Base-by-base conservation (phyloP, 2,329 filamentous ascomycete species). In the Emergomyces orientalis region DNA sequence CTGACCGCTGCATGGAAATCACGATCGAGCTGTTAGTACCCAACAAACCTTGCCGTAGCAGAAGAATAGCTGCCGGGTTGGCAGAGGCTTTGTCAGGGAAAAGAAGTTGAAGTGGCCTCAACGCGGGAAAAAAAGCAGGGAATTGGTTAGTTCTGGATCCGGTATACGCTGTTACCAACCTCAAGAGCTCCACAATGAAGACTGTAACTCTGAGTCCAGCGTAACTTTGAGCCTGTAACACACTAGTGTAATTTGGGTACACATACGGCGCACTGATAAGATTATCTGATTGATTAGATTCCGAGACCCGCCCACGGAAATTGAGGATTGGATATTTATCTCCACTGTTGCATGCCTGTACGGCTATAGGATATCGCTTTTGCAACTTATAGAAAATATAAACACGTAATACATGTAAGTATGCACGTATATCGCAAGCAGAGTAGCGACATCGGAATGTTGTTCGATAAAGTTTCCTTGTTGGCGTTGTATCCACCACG, bases 271-370 rank as follows among this genome's bases (percentile, higher is more conserved):
- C 8, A 7, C 9, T 45, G 59, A 55, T 61, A 61, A 61, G 59
- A 61, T 61, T 61, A 61, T 61, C 59, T 55, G 59, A 61, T 61
- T 61, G 49, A 61, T 61, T 61, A 61, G 49, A 61, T 61, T 52
- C 17, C 13, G 14, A 5, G 34, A 30, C 25, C 37, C 41, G 19
- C 43, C 7, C 43, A 4, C n/a, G n/a, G n/a, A 47, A 47, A 47
- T 19, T 22, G n/a, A 43, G 8, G 7, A 11, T 22, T 22, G 7
- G n/a, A 52, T 25, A 9, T 19, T 34, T 3, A 30, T 32, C 30
- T 55, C 52, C 52, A 55, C 52, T 37, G 19, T 22, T 19, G 30
- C 19, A 22, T 55, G 11, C 27, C 52, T 8, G 14, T 30, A 11
- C 52, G 19, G 19, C 14, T 19, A 13, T 22, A 37, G 19, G 7